Evolutionary conservation across 169 alveolate genomes (phyloP), one percentile per base, ranked within the genome.

Genomic region (Babesia sp.): DNA sequence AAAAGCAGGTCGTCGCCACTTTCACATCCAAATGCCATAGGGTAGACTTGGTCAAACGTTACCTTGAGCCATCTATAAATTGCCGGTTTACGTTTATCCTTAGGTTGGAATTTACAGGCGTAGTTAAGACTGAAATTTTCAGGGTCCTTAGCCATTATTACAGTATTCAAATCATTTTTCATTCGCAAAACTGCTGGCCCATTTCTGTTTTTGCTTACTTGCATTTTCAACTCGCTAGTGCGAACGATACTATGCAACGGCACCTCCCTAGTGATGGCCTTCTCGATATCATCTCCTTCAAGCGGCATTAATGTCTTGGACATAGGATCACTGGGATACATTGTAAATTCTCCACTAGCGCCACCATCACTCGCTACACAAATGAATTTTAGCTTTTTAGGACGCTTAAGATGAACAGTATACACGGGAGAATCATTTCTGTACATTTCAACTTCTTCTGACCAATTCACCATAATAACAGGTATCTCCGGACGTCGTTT

Each of bases 1-100:
- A 78, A 78, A 31, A 78, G 48, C 29, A 28, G 36, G 33, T 41
- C 20, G 51, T 7, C 22, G 36, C 82, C 82, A 24, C 60, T 57
- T 33, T 74, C 86, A 31, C 86, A 78, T 14, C 86, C 86, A 31
- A 56, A 78, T 16, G 80, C 71, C 64, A 78, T 39, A 12, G 86
- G 86, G 33, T 46, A 53, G 41, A 78, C 86, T 28, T 55, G n/a
- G 9, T 12, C 33, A 46, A 78, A 67, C n/a, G 24, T 78, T 26
- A 78, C 41, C 29, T 67, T 74, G 20, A 78, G 24, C 86, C 86
- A 68, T 22, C 59, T 68, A 59, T 54, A 54, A 28, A 68, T 42
- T 2, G 44, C 74, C n/a, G 54, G 18, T n/a, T 24, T 53, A 26
- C 5, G 1, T 2, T 1, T 24, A 7, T 48, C 70, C 26, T 54